These are phyloP conservation scores for Lizonia empirigonia DNA, from an alignment of 2,329 filamentous ascomycete genomes.

Conservation along the genomic window DNA sequence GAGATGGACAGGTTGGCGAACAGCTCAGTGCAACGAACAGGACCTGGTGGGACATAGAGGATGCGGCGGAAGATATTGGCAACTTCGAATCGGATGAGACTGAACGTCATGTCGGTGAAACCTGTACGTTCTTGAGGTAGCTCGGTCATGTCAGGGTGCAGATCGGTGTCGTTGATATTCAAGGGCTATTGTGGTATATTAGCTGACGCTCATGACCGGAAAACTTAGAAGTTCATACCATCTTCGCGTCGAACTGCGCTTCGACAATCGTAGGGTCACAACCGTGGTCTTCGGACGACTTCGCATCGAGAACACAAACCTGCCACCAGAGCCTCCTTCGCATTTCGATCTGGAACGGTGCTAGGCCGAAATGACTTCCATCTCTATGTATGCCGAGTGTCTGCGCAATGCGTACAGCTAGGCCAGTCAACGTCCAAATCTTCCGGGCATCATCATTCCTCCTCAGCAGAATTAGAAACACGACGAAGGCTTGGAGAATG, in stretches of 20 bases:
- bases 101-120: slow-evolving; percentile 65
- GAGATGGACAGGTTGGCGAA: slow-evolving; percentile 53
- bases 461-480: slow-evolving; percentile 65
- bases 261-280: slow-evolving; percentile 65
- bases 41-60: slow-evolving; percentile 52
- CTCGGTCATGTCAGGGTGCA: slow-evolving; percentile 56
- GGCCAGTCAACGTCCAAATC: slow-evolving; percentile 64
- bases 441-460: slow-evolving; percentile 57
- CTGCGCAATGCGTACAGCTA: slow-evolving; percentile 64
- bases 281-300: slow-evolving; percentile 67
- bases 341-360: slow-evolving; percentile 66
- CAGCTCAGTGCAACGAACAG: slow-evolving; percentile 50
- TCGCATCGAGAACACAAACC: slow-evolving; percentile 62
- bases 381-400: slow-evolving; percentile 66
- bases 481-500: slow-evolving; percentile 65
- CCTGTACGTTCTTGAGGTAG: slow-evolving; percentile 56
- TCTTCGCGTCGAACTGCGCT: slow-evolving; percentile 64
- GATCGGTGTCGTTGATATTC: slow-evolving; percentile 62
- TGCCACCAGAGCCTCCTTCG: slow-evolving; percentile 66
- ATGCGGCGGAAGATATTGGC: slow-evolving; percentile 55
- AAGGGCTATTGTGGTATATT: slow-evolving; percentile 48
- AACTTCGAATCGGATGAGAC: slow-evolving; percentile 60
- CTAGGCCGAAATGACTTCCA: slow-evolving; percentile 59
- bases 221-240: no score
- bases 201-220: background rate